Base-by-base conservation (phyloP, 2,329 filamentous ascomycete genomes). In the Penicillium sp. region DNA sequence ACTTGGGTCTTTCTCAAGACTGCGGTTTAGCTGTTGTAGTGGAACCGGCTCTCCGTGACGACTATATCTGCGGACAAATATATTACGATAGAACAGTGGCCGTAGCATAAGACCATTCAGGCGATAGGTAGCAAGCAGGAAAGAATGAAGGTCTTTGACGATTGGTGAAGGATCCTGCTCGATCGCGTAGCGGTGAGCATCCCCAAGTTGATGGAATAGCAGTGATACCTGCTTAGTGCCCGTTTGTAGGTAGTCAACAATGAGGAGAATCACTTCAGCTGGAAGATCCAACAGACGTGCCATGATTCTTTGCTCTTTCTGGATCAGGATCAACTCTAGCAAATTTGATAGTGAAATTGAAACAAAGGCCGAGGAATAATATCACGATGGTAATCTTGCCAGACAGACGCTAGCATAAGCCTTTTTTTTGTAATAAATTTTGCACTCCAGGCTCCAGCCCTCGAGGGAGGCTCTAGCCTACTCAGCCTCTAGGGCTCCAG, bases 271-370 rank as follows among this genome's bases (percentile, higher is more conserved):
- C 9, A 61, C 1, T 23, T 60, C 59, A 25, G 35, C 13, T 8
- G 59, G 59, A 56, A 61, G 57, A 29, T 60, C 57, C 13, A 49
- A 23, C 7, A 61, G 52, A 7, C 25, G 4, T 31, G 54, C 19
- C 57, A 59, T 61, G 13, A 3, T 54, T 46, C 7, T 43, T 43
- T n/a, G 13, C 37, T 49, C 33, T 29, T 46, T 43, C 43, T 38
- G 21, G 31, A 12, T n/a, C n/a, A 21, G 13, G 25, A 33, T 53
- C 31, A 46, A 29, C 13, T 29, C 4, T 13, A 15, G 12, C 12
- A 15, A 46, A 12, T 23, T 47, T 17, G n/a, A 15, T 4, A 17
- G 19, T 47, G 31, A 33, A 33, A 33, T 15, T 33, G 31, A 48
- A 33, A 33, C 2, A n/a, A 33, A 33, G 21, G 7, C 4, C 1